These are phyloP conservation scores for Cladobotryum mycophilum DNA, from an alignment of 2,329 filamentous ascomycete species.

Conservation along the genomic window DNA sequence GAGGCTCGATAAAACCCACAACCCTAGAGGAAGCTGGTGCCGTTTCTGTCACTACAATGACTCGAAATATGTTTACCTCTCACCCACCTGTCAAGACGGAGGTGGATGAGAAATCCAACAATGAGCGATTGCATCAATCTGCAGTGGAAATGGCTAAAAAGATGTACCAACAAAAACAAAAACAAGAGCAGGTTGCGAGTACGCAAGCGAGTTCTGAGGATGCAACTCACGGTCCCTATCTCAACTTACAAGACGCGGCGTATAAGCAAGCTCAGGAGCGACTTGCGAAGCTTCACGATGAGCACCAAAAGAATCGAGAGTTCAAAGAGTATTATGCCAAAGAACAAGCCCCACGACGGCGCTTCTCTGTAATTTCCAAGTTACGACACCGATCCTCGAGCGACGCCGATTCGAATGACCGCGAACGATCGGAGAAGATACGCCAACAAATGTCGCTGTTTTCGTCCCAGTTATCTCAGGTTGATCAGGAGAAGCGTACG, in stretches of 20 bases:
- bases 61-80: conserved; percentile 71
- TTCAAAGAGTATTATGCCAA: conserved; percentile 73
- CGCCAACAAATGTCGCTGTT: conserved; percentile 74
- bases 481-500: conserved; percentile 68
- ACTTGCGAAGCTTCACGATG: conserved; percentile 70
- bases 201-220: conserved; percentile 28
- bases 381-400: conserved; percentile 60
- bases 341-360: conserved; percentile 31
- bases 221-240: conserved; percentile 41
- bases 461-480: conserved; percentile 58
- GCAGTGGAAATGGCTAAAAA: conserved; percentile 84
- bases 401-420: conserved; percentile 59
- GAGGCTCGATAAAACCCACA: conserved; percentile 40
- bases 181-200: conserved; percentile 45
- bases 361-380: conserved; percentile 48
- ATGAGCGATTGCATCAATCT: conserved; percentile 70
- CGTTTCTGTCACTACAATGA: conserved; percentile 60
- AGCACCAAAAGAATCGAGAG: conserved; percentile 55
- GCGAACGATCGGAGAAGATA: conserved; percentile 64
- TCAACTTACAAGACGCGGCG: conserved; percentile 76
- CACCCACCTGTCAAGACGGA: conserved; percentile 66
- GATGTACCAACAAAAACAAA: conserved; percentile 71
- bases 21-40: conserved; percentile 57
- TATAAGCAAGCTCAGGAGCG: conserved; percentile 81
- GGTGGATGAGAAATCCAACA: conserved; percentile 64